phyloP scores from a whole-genome alignment of 352 stramenopile species.

The Phytophthora citricola region DNA sequence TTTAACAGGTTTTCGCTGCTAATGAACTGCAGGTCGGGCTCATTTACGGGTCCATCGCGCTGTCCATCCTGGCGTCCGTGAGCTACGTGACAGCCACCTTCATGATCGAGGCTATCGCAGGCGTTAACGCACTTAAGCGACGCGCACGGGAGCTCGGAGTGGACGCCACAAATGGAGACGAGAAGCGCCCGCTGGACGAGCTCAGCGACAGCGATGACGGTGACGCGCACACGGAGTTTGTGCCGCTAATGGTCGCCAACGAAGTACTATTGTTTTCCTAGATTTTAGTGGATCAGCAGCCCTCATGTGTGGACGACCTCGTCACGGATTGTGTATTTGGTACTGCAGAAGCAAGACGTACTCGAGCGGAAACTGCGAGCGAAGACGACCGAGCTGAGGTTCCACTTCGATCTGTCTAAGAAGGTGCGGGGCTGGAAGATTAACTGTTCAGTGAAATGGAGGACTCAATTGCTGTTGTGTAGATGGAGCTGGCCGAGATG shows the following conservation, averaged over 20 bases:
- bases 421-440: slow-evolving; percentile 47
- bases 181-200: slow-evolving; percentile 38
- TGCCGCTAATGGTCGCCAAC: slow-evolving; percentile 78
- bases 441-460: neutral
- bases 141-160: slow-evolving; percentile 51
- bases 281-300: slow-evolving; percentile 12
- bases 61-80: slow-evolving; percentile 64
- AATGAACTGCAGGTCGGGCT: slow-evolving; percentile 57
- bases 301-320: slow-evolving; percentile 26
- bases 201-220: slow-evolving; percentile 44
- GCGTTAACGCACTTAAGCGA: slow-evolving; percentile 79
- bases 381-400: slow-evolving; percentile 37
- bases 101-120: slow-evolving; percentile 86
- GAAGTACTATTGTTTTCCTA: slow-evolving; percentile 58
- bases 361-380: slow-evolving; percentile 57
- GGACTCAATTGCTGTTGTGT: slow-evolving; percentile 8
- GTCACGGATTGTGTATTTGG: slow-evolving; percentile 26
- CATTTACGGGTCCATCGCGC: slow-evolving; percentile 71
- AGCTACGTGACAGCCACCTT: slow-evolving; percentile 89
- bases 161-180: slow-evolving; percentile 21
- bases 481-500: slow-evolving; percentile 90
- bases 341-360: slow-evolving; percentile 59
- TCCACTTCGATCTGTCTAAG: slow-evolving; percentile 80
- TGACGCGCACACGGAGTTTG: slow-evolving; percentile 70
- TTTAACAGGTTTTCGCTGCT: slow-evolving; percentile 4